Conservation (phyloP, 805 yeast genomes). For the Metschnikowia lachancei region DNA sequence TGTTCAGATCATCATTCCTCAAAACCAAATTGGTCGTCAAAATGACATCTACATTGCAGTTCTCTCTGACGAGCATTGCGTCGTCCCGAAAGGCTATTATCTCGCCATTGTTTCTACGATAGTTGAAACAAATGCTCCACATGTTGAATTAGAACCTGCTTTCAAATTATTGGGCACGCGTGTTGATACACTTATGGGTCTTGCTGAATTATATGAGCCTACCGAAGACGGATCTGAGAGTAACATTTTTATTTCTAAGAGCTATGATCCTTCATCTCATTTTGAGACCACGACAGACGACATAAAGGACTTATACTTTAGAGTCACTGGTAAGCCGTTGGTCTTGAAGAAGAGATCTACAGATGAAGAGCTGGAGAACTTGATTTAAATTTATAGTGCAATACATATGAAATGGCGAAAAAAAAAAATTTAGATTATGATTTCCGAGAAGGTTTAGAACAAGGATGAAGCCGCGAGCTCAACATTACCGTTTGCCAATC, state of each 20-base stretch:
- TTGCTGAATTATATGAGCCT: conserved; percentile 89
- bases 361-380: conserved; percentile 33
- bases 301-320: conserved; percentile 87
- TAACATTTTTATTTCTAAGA: conserved; percentile 77
- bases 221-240: conserved; percentile 75
- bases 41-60: conserved; percentile 94
- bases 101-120: conserved; percentile 93
- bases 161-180: conserved; percentile 81
- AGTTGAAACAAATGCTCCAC: conserved; percentile 90
- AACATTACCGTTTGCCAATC: conserved; percentile 68
- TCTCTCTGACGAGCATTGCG: conserved; percentile 84
- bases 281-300: conserved; percentile 96
- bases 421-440: background rate
- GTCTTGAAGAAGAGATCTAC: conserved; percentile 75
- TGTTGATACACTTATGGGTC: conserved; percentile 87
- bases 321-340: conserved; percentile 89
- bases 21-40: conserved; percentile 88
- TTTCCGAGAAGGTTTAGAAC: conserved; percentile 35
- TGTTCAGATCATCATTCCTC: conserved; percentile 92
- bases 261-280: conserved; percentile 93
- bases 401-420: background rate
- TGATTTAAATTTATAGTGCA: conserved; percentile 1
- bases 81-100: conserved; percentile 82
- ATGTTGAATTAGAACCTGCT: conserved; percentile 89
- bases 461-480: conserved; percentile 84